A percentile compares a stretch with the other conserved stretches of the same genome.
Conservation (phyloP, 1,284 basidiomycete genomes). For the Ceratobasidium sp. region DNA sequence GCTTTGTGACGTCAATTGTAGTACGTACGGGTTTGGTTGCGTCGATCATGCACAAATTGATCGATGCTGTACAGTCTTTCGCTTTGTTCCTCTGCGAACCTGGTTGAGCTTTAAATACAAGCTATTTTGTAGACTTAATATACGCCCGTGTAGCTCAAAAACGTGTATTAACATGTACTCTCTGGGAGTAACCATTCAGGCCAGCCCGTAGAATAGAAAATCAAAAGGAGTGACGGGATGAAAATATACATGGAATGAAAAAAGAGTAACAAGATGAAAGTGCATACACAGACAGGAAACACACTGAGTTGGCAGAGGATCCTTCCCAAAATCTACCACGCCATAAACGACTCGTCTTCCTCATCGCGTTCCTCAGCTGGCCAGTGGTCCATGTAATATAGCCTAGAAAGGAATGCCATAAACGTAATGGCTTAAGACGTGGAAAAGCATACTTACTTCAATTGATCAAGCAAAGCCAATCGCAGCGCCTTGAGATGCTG, state of each 20-base stretch:
- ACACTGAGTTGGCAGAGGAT: neutral
- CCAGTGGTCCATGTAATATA: neutral
- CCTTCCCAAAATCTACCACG: neutral
- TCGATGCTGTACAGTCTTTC: neutral
- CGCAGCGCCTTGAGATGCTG: neutral
- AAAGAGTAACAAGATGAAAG: neutral
- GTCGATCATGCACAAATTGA: slow-evolving; percentile 9
- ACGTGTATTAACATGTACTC: neutral
- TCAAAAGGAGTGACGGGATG: neutral
- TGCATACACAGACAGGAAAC: neutral
- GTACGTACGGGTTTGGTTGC: neutral
- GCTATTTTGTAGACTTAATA: neutral
- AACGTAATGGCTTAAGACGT: neutral
- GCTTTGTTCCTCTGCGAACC: neutral
- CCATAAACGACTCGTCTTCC: neutral
- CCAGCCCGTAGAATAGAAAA: neutral
- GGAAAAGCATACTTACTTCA: neutral
- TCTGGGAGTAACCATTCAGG: neutral
- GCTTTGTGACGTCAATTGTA: neutral
- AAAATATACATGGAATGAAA: neutral
- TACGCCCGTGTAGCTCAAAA: neutral
- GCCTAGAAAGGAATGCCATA: neutral
- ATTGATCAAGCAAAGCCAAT: slow-evolving; percentile 1
- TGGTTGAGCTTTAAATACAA: neutral
- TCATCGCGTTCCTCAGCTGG: slow-evolving; percentile 7